These are phyloP conservation scores for Niveomyces coronatus DNA, from an alignment of 2,329 filamentous ascomycete species.

Conservation along the genomic window DNA sequence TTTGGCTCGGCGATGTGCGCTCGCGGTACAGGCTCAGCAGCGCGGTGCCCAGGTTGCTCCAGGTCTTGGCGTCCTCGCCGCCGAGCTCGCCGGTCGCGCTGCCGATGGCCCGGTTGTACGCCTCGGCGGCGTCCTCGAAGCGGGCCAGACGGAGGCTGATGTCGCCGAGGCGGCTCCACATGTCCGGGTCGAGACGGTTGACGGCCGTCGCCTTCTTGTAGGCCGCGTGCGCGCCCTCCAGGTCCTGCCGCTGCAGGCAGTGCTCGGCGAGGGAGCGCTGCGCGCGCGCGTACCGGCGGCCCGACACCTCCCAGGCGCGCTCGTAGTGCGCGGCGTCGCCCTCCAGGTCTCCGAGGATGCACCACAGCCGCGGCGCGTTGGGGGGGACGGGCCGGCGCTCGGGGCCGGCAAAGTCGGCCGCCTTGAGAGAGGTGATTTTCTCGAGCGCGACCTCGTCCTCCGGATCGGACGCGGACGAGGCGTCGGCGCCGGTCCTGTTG, in stretches of 20 bases:
- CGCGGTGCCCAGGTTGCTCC: constrained; percentile 87
- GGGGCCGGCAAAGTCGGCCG: constrained; percentile 45
- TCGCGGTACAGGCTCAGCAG: constrained; percentile 60
- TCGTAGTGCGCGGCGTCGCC: constrained; percentile 65
- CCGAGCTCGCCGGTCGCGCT: constrained; percentile 50
- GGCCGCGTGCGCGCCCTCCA: constrained; percentile 60
- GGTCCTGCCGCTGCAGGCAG: constrained; percentile 57
- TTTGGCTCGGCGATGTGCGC: constrained; percentile 30
- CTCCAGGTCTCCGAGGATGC: constrained; percentile 87
- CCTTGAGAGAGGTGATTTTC: constrained; percentile 47
- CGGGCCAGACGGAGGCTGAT: constrained; percentile 68
- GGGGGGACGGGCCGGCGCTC: constrained; percentile 60
- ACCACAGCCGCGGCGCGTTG: constrained; percentile 81
- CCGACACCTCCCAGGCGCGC: constrained; percentile 80
- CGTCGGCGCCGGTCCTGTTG: constrained; percentile 40
- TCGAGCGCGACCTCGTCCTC: constrained; percentile 39
- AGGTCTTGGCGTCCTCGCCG: constrained; percentile 81
- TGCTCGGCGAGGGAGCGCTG: constrained; percentile 79
- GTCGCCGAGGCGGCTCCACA: constrained; percentile 88
- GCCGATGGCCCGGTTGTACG: constrained; percentile 74
- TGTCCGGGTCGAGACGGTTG: constrained; percentile 70
- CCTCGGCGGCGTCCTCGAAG: constrained; percentile 70
- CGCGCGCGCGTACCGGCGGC: constrained; percentile 70
- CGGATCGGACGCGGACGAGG: constrained; percentile 24
- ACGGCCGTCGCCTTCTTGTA: constrained; percentile 69